phyloP scores from a whole-genome alignment of 305 asterid genomes.

The Fraxinus sp. region DNA sequence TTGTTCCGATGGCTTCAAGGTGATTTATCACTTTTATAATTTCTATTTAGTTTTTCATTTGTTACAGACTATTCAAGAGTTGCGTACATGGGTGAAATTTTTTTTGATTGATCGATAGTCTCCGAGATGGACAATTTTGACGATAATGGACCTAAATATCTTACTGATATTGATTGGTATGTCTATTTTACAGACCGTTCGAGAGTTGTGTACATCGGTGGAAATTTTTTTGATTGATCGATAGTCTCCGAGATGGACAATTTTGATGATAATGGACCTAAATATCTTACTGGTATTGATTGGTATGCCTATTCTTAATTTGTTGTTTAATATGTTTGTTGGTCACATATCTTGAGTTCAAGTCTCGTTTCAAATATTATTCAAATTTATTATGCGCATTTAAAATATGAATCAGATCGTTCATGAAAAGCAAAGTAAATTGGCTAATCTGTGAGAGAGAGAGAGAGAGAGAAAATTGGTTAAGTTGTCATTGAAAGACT shows the following conservation, averaged over 20 bases:
- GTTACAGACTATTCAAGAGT: background rate
- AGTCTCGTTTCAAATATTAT: too few relatives aligned
- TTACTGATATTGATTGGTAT: slow-evolving; percentile 55
- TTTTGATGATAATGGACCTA: slow-evolving; percentile 49
- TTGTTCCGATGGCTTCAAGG: background rate
- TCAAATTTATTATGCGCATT: too few relatives aligned
- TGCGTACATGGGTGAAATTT: background rate
- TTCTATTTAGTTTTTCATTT: background rate
- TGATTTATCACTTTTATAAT: background rate
- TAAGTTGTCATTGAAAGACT: too few relatives aligned
- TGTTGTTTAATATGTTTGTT: background rate
- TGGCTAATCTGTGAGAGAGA: background rate
- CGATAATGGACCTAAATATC: slow-evolving; percentile 46
- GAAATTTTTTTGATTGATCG: background rate
- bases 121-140: slow-evolving; percentile 44
- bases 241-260: slow-evolving; percentile 52
- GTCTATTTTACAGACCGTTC: too few relatives aligned
- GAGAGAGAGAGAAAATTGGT: background rate
- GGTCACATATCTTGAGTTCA: too few relatives aligned
- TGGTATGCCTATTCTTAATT: slow-evolving; percentile 36
- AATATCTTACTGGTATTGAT: slow-evolving; percentile 39
- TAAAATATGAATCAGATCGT: too few relatives aligned
- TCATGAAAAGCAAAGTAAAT: too few relatives aligned
- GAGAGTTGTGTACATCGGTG: background rate
- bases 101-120: slow-evolving; percentile 30